Evolutionary conservation across 768 basidiomycete genomes (phyloP), one percentile per base, ranked within the genome.

Genomic region (Mycena polygramma): DNA sequence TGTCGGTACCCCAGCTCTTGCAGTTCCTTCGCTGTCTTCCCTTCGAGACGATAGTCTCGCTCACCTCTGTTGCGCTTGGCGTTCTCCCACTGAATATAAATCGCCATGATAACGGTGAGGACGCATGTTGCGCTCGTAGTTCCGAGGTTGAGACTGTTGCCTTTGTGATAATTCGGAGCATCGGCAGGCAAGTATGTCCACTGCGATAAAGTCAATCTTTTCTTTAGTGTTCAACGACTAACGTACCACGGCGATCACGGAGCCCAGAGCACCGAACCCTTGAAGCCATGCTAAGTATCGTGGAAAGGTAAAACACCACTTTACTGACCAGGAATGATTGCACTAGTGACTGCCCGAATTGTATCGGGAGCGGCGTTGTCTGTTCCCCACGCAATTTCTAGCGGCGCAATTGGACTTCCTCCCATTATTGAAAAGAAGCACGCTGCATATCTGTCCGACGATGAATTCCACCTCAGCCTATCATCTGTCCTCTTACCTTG

Each of bases 301-400:
- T 14, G 24, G 13, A 6, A 48, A 37, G 4, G 24, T 14, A 39
- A 4, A 30, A 39, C 48, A 43, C 39, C 35, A n/a, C 10, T 58
- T 15, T 30, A 63, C 65, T 22, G 68, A 79, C 84, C 83, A 39
- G 85, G 82, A 54, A 88, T 82, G 10, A 84, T 74, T 5, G 83
- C 86, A 30, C 83, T 83, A 1, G 81, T 81, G 17, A 86, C 83
- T 4, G 85, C 85, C 54, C 83, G 78, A 65, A 87, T 81, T 11
- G 86, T 87, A 69, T 87, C 85, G 2, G 86, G 86, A 1, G 85
- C 83, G 4, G 86, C 83, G 66, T 87, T 87, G 67, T 86, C 85
- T 22, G 84, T 83, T 20, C 78, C 85, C 86, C 86, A 87, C 7
- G 83, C 79, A 26, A 87, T 75, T 52, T 82, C 77, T 78, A 86